Conservation (phyloP, 495 filamentous ascomycete species). For the Aspergillus indologenus region DNA sequence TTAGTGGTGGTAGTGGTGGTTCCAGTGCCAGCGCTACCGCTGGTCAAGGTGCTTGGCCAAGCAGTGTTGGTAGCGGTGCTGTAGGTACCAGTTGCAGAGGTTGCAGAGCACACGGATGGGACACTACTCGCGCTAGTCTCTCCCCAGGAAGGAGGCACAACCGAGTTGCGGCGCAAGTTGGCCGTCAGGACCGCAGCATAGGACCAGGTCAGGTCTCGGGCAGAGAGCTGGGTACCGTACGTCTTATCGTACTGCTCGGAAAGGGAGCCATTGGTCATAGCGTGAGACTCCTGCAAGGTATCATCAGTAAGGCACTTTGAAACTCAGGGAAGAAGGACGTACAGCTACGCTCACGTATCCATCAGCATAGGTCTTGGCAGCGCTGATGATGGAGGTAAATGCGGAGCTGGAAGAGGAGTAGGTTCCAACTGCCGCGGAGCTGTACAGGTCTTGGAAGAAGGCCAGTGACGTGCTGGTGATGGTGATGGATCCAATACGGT, state of each 20-base stretch:
- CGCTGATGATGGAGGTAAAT: slow-evolving; percentile 50
- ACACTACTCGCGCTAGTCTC: slow-evolving; percentile 51
- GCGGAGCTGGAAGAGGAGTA: slow-evolving; percentile 42
- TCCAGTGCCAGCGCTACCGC: slow-evolving; percentile 26
- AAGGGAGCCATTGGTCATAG: slow-evolving; percentile 50
- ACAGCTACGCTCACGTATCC: slow-evolving; percentile 56
- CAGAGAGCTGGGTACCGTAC: slow-evolving; percentile 52
- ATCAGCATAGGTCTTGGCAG: slow-evolving; percentile 61
- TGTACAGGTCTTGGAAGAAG: slow-evolving; percentile 56
- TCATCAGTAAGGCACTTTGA: neutral
- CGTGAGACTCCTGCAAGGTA: slow-evolving; percentile 35
- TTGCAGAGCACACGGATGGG: slow-evolving; percentile 50
- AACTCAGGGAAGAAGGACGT: neutral
- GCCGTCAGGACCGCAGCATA: slow-evolving; percentile 51
- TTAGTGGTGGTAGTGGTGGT: slow-evolving; percentile 32
- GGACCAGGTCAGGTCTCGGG: slow-evolving; percentile 53
- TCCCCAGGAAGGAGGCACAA: slow-evolving; percentile 54
- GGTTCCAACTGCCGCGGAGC: slow-evolving; percentile 42
- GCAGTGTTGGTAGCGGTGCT: slow-evolving; percentile 47
- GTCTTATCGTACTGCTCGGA: slow-evolving; percentile 59
- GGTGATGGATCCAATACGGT: slow-evolving; percentile 47
- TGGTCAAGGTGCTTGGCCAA: slow-evolving; percentile 56
- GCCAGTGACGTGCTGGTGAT: slow-evolving; percentile 54
- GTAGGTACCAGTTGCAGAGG: slow-evolving; percentile 58
- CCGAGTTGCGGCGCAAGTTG: slow-evolving; percentile 44